These are phyloP conservation scores for Planoprotostelium fungivorum DNA, from an alignment of 78 protist species.

Conservation along the genomic window DNA sequence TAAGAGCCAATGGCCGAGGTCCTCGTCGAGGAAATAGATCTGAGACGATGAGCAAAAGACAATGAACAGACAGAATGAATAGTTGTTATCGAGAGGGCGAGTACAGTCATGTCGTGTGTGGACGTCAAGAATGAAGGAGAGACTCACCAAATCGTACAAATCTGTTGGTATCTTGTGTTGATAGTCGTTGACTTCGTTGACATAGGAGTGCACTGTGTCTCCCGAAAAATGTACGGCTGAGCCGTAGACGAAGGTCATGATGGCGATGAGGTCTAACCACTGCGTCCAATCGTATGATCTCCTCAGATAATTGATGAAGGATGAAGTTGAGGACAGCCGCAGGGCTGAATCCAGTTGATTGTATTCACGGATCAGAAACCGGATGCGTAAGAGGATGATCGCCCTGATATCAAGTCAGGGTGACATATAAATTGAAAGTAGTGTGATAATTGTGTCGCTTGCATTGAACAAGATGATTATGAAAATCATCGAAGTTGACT, in stretches of 20 bases:
- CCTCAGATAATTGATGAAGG: background rate
- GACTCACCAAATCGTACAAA: background rate
- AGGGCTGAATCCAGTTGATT: background rate
- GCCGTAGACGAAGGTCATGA: background rate
- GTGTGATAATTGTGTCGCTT: too few relatives aligned
- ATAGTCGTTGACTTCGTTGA: slow-evolving; percentile 1
- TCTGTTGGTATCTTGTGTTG: background rate
- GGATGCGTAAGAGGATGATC: background rate
- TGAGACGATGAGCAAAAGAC: too few relatives aligned
- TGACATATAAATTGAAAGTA: background rate
- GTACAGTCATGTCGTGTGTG: too few relatives aligned
- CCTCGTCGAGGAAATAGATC: background rate
- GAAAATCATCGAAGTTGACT: too few relatives aligned
- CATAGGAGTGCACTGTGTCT: background rate
- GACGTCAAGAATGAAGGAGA: background rate
- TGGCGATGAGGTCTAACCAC: background rate
- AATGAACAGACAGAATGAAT: too few relatives aligned
- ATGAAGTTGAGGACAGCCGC: background rate
- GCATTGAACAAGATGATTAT: too few relatives aligned
- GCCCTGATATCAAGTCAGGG: background rate
- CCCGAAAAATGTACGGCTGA: background rate
- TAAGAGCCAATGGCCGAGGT: background rate
- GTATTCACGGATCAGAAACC: background rate
- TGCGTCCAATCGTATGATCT: background rate
- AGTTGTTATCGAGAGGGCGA: too few relatives aligned